Percentiles rank a stretch among this genome's conserved stretches.
Conservation (phyloP, 257 asterid genomes). For the Orobanche coerulescens region DNA sequence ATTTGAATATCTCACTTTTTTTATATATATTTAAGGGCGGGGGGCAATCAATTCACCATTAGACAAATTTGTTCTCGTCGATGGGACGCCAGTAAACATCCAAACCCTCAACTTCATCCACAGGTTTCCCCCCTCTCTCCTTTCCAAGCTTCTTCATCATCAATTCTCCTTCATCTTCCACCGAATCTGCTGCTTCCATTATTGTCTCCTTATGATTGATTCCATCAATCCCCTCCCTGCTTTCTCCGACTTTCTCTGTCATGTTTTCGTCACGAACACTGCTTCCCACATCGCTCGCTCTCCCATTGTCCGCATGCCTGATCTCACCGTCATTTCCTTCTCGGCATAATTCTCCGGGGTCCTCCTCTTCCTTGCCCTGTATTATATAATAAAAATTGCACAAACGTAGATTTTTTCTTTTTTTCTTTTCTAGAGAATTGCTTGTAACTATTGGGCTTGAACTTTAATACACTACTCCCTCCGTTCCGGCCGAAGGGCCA, state of each 20-base stretch:
- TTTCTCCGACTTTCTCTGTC: neutral
- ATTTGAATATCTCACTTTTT: too few species aligned
- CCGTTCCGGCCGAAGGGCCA: too few species aligned
- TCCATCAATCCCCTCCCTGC: neutral
- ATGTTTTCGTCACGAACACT: neutral
- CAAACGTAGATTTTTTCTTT: too few species aligned
- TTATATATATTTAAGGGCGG: too few species aligned
- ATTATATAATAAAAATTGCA: neutral
- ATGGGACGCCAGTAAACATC: slow-evolving; percentile 30
- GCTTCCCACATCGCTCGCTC: neutral
- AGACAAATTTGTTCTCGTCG: slow-evolving; percentile 25
- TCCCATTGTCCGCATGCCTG: neutral
- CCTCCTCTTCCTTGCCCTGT: neutral
- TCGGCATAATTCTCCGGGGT: neutral
- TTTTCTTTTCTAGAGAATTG: too few species aligned
- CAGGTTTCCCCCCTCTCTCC: slow-evolving; percentile 34
- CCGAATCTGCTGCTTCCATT: slow-evolving; percentile 7
- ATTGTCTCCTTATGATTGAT: neutral
- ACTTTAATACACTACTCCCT: too few species aligned
- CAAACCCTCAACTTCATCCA: slow-evolving; percentile 25
- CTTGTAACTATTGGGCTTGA: too few species aligned
- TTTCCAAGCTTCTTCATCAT: slow-evolving; percentile 18
- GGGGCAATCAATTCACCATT: too few species aligned
- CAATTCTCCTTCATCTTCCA: slow-evolving; percentile 18
- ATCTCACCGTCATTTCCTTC: neutral